A percentile compares a stretch with the other conserved stretches of the same genome.
Evolutionary conservation across 495 filamentous ascomycete genomes (phyloP).

Genomic region (Chaetomidium leptoderma): DNA sequence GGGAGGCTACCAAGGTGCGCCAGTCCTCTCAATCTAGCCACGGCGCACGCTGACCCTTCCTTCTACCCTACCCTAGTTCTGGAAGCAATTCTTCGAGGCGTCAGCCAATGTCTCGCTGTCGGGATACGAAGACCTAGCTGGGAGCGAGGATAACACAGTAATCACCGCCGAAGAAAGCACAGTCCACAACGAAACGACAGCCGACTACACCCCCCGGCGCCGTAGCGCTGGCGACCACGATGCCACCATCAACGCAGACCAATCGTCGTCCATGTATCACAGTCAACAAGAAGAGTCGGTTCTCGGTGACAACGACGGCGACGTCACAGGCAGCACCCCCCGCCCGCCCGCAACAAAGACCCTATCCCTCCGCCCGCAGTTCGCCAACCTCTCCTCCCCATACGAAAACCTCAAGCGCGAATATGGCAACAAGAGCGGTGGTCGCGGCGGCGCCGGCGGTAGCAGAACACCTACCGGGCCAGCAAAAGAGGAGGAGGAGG

Average conservation of each 20-base stretch:
- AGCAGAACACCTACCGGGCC: neutral
- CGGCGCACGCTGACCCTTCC: conserved; percentile 10
- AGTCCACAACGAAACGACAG: conserved; percentile 37
- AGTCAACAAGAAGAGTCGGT: conserved; percentile 48
- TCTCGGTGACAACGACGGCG: conserved; percentile 46
- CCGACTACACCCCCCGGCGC: conserved; percentile 41
- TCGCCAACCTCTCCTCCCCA: conserved; percentile 60
- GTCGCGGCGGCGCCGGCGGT: neutral
- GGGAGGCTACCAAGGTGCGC: conserved; percentile 87
- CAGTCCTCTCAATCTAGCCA: neutral
- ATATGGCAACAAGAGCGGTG: conserved; percentile 32
- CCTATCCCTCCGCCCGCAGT: conserved; percentile 38
- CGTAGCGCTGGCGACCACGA: conserved; percentile 34
- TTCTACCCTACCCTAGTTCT: conserved; percentile 61
- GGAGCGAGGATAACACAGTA: conserved; percentile 49
- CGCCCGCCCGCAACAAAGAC: conserved; percentile 45
- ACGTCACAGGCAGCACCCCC: conserved; percentile 53
- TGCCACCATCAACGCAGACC: conserved; percentile 36
- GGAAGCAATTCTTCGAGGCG: conserved; percentile 99
- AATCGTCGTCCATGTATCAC: conserved; percentile 33
- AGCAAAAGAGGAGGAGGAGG: conserved; percentile 22
- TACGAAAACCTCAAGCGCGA: conserved; percentile 64
- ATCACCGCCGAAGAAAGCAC: conserved; percentile 35
- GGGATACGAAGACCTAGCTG: conserved; percentile 78
- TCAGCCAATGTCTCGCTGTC: conserved; percentile 96